These are phyloP conservation scores for Aspergillus cavernicola DNA, from an alignment of 495 filamentous ascomycete species.

Conservation along the genomic window DNA sequence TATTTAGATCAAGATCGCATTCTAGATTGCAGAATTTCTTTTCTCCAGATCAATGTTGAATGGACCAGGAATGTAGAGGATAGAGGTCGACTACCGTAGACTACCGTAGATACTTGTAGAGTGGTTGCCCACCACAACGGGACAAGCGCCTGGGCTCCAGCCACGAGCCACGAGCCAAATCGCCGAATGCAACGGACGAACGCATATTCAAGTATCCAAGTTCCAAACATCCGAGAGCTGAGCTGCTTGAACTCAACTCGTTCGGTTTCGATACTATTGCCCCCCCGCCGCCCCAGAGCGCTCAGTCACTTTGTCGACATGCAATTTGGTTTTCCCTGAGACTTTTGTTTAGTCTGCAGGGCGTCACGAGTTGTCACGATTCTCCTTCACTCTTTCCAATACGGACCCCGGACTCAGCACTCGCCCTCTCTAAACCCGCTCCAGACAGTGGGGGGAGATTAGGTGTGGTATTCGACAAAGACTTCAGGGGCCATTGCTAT, in stretches of 20 bases:
- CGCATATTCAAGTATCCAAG: background rate
- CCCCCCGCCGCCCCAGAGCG: background rate
- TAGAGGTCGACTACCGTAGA: no score
- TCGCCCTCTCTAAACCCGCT: constrained; percentile 4
- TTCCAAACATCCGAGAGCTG: constrained; percentile 21
- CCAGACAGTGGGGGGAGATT: background rate
- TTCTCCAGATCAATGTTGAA: background rate
- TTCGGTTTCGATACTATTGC: background rate
- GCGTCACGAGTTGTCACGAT: constrained; percentile 24
- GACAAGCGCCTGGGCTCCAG: constrained; percentile 20
- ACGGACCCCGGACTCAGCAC: constrained; percentile 9
- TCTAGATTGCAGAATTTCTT: no score
- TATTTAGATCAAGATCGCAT: no score
- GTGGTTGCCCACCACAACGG: constrained; percentile 35
- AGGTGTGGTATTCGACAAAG: background rate
- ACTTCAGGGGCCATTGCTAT: constrained; percentile 2
- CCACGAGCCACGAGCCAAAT: constrained; percentile 23
- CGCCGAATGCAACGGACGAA: constrained; percentile 12
- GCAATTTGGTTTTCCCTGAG: constrained; percentile 22
- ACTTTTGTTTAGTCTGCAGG: constrained; percentile 17
- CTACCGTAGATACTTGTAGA: no score
- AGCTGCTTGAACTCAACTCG: constrained; percentile 3
- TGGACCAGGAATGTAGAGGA: no score
- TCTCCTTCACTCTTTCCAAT: constrained; percentile 21
- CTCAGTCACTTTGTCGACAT: constrained; percentile 20